Percentiles rank a stretch among this genome's conserved stretches.
Conservation (phyloP, 1,284 basidiomycete species). For the Ganoderma lingzhi region DNA sequence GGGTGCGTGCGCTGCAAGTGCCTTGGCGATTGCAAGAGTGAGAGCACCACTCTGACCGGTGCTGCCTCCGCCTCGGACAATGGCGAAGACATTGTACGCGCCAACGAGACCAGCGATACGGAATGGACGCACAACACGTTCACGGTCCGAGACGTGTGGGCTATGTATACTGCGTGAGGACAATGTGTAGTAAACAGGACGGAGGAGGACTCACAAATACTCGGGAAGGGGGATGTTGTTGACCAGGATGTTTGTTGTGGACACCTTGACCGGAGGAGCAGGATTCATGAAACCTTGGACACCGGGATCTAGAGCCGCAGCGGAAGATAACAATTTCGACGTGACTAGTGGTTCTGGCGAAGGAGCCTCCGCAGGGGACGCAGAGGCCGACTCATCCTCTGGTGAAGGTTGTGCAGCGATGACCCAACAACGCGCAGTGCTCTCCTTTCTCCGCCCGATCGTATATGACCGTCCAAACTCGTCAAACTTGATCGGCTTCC, state of each 20-base stretch:
- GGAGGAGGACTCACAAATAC: slow-evolving; percentile 70
- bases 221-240: slow-evolving; percentile 83
- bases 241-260: slow-evolving; percentile 66
- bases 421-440: slow-evolving; percentile 92
- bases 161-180: slow-evolving; percentile 22
- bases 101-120: slow-evolving; percentile 88
- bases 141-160: slow-evolving; percentile 78
- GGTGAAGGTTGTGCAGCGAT: slow-evolving; percentile 67
- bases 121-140: slow-evolving; percentile 84
- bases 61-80: slow-evolving; percentile 89
- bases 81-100: slow-evolving; percentile 91
- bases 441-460: slow-evolving; percentile 86
- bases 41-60: slow-evolving; percentile 94
- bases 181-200: neutral
- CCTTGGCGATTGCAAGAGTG: slow-evolving; percentile 86
- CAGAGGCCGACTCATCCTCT: slow-evolving; percentile 17
- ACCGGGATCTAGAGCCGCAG: slow-evolving; percentile 20
- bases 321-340: slow-evolving; percentile 17
- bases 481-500: slow-evolving; percentile 71
- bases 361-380: slow-evolving; percentile 10
- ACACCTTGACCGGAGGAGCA: slow-evolving; percentile 35
- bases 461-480: slow-evolving; percentile 83
- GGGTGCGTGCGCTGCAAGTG: slow-evolving; percentile 76
- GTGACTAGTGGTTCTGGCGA: slow-evolving; percentile 14
- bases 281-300: slow-evolving; percentile 24